Conservation (phyloP, 2,329 filamentous ascomycete species). For the Geosmithia flava region DNA sequence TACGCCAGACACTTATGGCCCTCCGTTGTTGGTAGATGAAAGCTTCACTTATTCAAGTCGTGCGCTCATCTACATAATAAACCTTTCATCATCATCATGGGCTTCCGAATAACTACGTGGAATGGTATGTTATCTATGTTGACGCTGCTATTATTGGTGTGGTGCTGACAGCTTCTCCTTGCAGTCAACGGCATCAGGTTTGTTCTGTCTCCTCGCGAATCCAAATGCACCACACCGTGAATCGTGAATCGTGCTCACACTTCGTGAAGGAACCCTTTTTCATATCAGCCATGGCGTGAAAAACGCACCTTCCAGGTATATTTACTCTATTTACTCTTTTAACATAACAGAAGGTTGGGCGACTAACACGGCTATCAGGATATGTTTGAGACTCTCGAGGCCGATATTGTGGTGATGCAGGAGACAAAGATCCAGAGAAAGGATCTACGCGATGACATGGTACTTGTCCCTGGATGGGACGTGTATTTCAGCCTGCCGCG, state of each 20-base stretch:
- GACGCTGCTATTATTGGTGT: conserved; percentile 1
- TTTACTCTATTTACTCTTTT: neutral
- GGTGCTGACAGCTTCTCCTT: conserved; percentile 1
- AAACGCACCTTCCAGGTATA: conserved; percentile 55
- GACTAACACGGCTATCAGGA: conserved; percentile 32
- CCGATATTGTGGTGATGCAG: conserved; percentile 91
- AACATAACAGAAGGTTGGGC: neutral
- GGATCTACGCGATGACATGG: conserved; percentile 89
- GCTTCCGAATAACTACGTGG: conserved; percentile 74
- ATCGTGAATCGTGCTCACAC: conserved; percentile 1
- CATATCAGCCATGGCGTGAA: conserved; percentile 73
- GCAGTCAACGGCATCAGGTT: conserved; percentile 72
- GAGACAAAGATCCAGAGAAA: conserved; percentile 94
- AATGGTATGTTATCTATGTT: conserved; percentile 45
- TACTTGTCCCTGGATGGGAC: conserved; percentile 88
- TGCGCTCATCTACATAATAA: neutral
- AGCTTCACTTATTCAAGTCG: neutral
- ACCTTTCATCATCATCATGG: conserved; percentile 32
- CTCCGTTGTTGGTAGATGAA: neutral
- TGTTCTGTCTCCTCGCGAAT: conserved; percentile 4
- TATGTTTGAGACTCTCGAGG: conserved; percentile 90
- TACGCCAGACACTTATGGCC: neutral
- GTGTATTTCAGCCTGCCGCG: conserved; percentile 89
- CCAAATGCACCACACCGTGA: neutral
- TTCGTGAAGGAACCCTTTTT: conserved; percentile 57